Evolutionary conservation across 495 filamentous ascomycete genomes (phyloP), one percentile per base, ranked within the genome.

Genomic region (Mytilinidion resinicola): DNA sequence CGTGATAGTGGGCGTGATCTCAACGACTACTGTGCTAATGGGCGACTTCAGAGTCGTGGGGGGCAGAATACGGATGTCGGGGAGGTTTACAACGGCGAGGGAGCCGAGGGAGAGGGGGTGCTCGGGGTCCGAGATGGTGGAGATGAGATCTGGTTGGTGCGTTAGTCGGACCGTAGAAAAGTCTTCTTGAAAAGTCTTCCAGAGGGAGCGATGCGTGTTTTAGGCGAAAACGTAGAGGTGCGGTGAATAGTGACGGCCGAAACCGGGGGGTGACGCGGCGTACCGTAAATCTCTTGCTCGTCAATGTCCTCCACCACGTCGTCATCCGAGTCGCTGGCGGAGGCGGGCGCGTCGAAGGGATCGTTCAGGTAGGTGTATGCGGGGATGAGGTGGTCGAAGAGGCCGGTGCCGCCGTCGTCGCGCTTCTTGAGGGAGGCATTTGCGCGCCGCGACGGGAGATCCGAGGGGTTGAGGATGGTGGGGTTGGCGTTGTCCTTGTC

Each of bases 1-100:
- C 17, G 91, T 96, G 67, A 97, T 90, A 15, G 95, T 98, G n/a
- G 93, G 93, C 3, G 93, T 98, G 52, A 98, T 85, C 63, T 88
- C 77, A 33, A 90, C 83, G 7, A 81, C 72, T 3, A 89, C 85
- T 38, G 77, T 80, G 44, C 70, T 70, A 25, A 79, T 81, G 35
- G 69, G 67, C n/a, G 64, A 74, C 63, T 38, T 55, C 25, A 60
- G 66, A 35, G 68, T 67, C 6, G 68, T 61, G 11, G 83, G 77
- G 25, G 88, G 86, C 9, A 73, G 78, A 56, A 98, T 85, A 58
- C 81, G 76, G 64, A 97, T 96, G 68, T 98, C 93, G 9, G 89
- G 87, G 9, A 98, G 84, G 47, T 89, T 95, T 48, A 97, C 90
- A 12, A 98, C 95, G 11, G 91, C 89, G 39, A 98, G 77, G 61